Evolutionary conservation across 441 rosid species (phyloP), one percentile per base, ranked within the genome.

Genomic region (Codiaeum variegatum): DNA sequence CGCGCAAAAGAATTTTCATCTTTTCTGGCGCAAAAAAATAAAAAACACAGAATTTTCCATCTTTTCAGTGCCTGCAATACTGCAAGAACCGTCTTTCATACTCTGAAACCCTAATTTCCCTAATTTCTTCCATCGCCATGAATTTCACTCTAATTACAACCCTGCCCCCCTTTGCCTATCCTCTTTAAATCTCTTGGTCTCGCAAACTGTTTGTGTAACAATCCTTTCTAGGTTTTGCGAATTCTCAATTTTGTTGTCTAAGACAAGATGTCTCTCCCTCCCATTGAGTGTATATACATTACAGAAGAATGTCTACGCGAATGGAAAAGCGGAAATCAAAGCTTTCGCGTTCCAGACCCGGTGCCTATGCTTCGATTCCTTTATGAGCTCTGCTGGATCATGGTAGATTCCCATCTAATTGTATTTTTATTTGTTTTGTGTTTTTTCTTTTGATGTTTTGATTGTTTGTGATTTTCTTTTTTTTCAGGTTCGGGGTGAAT

Each of bases 311-410:
- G 80, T 75, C 72, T 94, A 62, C 96, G 91, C 71, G 98, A 96
- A 83, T 85, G 91, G 85, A 94, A 85, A 85, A 80, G 70, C 67
- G 97, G 90, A 21, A 92, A 83, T 87, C 78, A 87, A 47, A 76
- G 72, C 77, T 85, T 81, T 75, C 89, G 83, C 62, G 80, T 84
- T 54, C 76, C 90, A 29, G 73, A 84, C 51, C 90, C 96, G 31
- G 96, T 92, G 3, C 89, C 91, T 72, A 55, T 82, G 86, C 93
- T 91, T 66, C 98, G 98, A 65, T 96, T 96, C 83, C 91, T 94
- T 72, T 94, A 86, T 83, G 99, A 96, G 90, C 88, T 91, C 74
- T 90, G 93, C 84, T 90, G 85, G 85, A 69, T 82, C 77, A 69
- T 85, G 97, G 98, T 96, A 83, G 60, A 64, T 66, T 47, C 47